Conservation (phyloP, 352 stramenopile genomes). For the Phytophthora cactorum region DNA sequence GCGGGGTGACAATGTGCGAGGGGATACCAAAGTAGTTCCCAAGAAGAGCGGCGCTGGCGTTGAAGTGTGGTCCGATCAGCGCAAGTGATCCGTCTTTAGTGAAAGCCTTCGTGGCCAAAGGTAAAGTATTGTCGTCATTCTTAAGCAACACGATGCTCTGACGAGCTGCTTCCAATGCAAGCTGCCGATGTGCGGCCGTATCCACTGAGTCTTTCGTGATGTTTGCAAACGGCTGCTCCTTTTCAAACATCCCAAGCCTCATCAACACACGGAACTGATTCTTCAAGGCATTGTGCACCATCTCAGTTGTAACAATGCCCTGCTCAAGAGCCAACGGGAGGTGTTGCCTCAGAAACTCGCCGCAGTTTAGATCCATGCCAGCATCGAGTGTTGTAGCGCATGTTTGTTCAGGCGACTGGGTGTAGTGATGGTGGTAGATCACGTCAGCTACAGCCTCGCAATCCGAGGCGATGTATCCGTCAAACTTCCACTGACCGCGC, state of each 20-base stretch:
- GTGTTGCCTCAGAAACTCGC: conserved; percentile 72
- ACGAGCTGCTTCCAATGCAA: conserved; percentile 68
- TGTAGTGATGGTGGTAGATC: conserved; percentile 81
- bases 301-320: conserved; percentile 60
- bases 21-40: conserved; percentile 81
- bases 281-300: conserved; percentile 71
- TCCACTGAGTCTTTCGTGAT: conserved; percentile 62
- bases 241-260: conserved; percentile 91
- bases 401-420: conserved; percentile 59
- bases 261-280: conserved; percentile 89
- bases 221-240: conserved; percentile 64
- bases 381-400: conserved; percentile 67
- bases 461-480: conserved; percentile 94
- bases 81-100: conserved; percentile 43
- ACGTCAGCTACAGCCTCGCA: conserved; percentile 90
- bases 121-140: conserved; percentile 76
- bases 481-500: conserved; percentile 88
- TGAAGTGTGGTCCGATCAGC: conserved; percentile 83
- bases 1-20: conserved; percentile 64
- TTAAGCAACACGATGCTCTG: conserved; percentile 92
- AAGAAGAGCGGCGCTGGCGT: conserved; percentile 59
- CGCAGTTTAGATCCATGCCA: conserved; percentile 88
- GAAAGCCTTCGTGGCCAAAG: conserved; percentile 44
- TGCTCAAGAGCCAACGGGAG: conserved; percentile 64
- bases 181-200: conserved; percentile 50